Base-by-base conservation (phyloP, 108 stramenopile species). In the Nitzschia sp. region DNA sequence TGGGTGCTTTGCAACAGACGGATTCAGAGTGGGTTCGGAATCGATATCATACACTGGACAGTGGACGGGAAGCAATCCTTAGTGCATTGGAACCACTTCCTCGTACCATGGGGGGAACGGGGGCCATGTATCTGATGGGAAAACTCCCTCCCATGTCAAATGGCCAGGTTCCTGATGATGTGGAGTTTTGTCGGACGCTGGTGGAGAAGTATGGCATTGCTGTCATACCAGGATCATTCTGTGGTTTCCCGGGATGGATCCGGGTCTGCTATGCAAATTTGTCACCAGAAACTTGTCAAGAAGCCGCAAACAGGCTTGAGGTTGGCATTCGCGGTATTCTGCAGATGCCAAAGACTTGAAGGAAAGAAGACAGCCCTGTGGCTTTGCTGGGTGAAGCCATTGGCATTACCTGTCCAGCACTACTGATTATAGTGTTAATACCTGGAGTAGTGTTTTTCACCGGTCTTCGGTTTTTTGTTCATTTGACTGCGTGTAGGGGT, bases 61-160 rank as follows among this genome's bases (percentile, higher is more conserved):
- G 53, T 2, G 86, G 91, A 21, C 84, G 96, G 19, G 50, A 85
- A 58, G 78, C 76, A 0, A 86, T 96, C 53, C 69, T 87, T 67
- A 59, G 89, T 11, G 95, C 93, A 20, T 67, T 97, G 63, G 37
- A 56, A 43, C 72, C 84, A 50, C 57, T 91, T 70, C 82, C 82
- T 29, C 67, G 74, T 26, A 80, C 86, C 12, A 82, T 86, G 62
- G 91, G 92, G 19, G 85, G 89, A 43, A 59, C 76, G 26, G 97
- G 97, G 39, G 94, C 95, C 7, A 96, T 97, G 88, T 97, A 97
- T 72, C 80, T 96, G 19, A 89, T 97, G 78, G 95, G 76, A 6
- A 86, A 92, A 53, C 65, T 97, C 26, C 95, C 95, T 12, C 11
- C 10, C 15, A 53, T 40, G n/a, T 12, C 34, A 10, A 46, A 57